Percentiles rank a stretch among this genome's conserved stretches.
Evolutionary conservation across 768 basidiomycete species (phyloP).

Genomic region (Dentipellis fragilis): DNA sequence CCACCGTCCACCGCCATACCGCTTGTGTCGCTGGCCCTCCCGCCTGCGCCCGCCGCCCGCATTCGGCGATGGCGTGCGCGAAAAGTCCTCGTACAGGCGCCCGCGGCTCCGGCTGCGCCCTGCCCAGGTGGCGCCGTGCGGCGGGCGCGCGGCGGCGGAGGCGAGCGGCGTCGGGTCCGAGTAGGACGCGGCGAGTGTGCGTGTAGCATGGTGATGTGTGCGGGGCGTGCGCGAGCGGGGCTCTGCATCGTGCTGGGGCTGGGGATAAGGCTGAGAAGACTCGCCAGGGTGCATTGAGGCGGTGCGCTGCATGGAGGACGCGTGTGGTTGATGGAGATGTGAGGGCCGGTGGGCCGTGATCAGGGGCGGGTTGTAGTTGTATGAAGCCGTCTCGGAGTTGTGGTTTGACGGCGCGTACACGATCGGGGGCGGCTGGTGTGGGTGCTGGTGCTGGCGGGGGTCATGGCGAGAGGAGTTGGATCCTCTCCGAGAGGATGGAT

Average conservation of each 20-base stretch:
- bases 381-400: slow-evolving; percentile 5
- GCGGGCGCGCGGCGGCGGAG: not conserved
- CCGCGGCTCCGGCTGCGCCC: slow-evolving; percentile 4
- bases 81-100: slow-evolving; percentile 8
- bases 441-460: not conserved
- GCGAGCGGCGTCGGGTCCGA: slow-evolving; percentile 12
- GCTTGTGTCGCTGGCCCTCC: not conserved
- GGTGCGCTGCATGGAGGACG: slow-evolving; percentile 1
- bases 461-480: not conserved
- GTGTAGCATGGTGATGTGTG: not conserved
- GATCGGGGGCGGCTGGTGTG: slow-evolving; percentile 7
- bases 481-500: not conserved
- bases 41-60: not conserved
- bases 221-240: not conserved
- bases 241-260: not conserved
- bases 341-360: slow-evolving; percentile 3
- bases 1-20: not conserved
- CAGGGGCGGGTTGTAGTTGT: slow-evolving; percentile 10
- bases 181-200: slow-evolving; percentile 7
- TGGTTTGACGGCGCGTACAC: slow-evolving; percentile 8
- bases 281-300: not conserved
- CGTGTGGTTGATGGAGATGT: not conserved
- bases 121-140: not conserved
- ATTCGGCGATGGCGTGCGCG: slow-evolving; percentile 10
- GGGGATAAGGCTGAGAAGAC: not conserved